phyloP scores from a whole-genome alignment of 2,329 filamentous ascomycete genomes.

The Didymella segeticola region DNA sequence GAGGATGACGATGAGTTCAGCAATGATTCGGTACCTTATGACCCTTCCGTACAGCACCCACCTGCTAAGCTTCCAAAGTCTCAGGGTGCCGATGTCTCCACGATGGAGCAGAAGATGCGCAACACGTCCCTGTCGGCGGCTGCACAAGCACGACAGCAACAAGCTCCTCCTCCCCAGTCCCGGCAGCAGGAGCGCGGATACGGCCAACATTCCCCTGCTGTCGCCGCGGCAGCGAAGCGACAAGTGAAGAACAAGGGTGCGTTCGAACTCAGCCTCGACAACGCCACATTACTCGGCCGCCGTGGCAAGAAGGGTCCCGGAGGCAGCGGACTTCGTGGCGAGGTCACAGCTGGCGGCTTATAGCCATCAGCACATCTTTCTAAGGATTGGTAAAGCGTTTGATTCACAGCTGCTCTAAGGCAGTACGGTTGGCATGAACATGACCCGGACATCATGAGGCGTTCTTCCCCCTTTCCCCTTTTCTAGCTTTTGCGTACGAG shows the following conservation, averaged over 20 bases:
- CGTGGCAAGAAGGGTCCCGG: constrained; percentile 58
- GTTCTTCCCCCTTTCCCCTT: constrained; percentile 21
- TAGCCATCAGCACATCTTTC: constrained; percentile 39
- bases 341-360: constrained; percentile 46
- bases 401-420: constrained; percentile 11
- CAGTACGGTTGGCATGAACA: constrained; percentile 18
- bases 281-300: constrained; percentile 85
- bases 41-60: constrained; percentile 55
- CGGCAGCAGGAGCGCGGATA: constrained; percentile 70
- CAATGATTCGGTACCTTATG: constrained; percentile 65
- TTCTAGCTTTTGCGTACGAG: constrained; percentile 7
- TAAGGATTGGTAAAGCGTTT: constrained; percentile 38
- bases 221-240: constrained; percentile 82
- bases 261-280: constrained; percentile 91
- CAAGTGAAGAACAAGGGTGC: constrained; percentile 80
- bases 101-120: constrained; percentile 86
- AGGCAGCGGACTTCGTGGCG: constrained; percentile 55
- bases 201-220: constrained; percentile 84
- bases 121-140: constrained; percentile 78
- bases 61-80: constrained; percentile 73
- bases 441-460: constrained; percentile 28
- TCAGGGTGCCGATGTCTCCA: constrained; percentile 67
- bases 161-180: constrained; percentile 48
- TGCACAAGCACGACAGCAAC: constrained; percentile 65
- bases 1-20: constrained; percentile 72